Base-by-base conservation (phyloP, 192 early-diverging fungal species). In the Umbelopsis ramanniana region DNA sequence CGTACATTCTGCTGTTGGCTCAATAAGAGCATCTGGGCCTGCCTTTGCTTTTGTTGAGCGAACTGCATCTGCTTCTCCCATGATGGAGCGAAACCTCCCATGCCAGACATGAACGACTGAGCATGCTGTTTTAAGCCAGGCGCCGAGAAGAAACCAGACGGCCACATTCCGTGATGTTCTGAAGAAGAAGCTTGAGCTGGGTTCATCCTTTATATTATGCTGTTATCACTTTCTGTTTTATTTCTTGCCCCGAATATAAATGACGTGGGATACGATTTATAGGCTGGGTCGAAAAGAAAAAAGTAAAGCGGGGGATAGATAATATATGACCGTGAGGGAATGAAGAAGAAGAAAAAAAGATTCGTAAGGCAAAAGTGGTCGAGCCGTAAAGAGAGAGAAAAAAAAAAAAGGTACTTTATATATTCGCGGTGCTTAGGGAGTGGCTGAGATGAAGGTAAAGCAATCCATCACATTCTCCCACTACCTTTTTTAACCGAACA, bases 11-110 rank as follows among this genome's bases (percentile, higher is more conserved):
- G 48, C 48, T 50, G 48, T 19, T 63, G 57, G 33, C 33, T 37
- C 57, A 63, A 29, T 19, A 63, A 37, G 12, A 63, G 8, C 57
- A 63, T 63, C 1, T 63, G 57, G 17, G 33, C 57, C 33, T 63
- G 57, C 17, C 57, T 50, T 50, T 50, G 57, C 33, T 63, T 63
- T 63, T 54, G 53, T 54, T 54, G 24, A 26, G 57, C 33, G 17
- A 63, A 37, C 37, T 63, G 57, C 3, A 63, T 6, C 33, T 63
- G 57, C 0, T 33, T 29, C 14, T 63, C 57, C 57, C 57, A 63
- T 50, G 48, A 19, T 21, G 48, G 48, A 0, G 2, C 1, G 15
- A 50, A 50, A 3, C 48, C 48, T 19, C 14, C 33, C 26, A 63
- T 37, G 33, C 33, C 33, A 35, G 57, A 29, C 57, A 63, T 63